phyloP scores from a whole-genome alignment of 352 stramenopile species.

The Pythium brassicae region DNA sequence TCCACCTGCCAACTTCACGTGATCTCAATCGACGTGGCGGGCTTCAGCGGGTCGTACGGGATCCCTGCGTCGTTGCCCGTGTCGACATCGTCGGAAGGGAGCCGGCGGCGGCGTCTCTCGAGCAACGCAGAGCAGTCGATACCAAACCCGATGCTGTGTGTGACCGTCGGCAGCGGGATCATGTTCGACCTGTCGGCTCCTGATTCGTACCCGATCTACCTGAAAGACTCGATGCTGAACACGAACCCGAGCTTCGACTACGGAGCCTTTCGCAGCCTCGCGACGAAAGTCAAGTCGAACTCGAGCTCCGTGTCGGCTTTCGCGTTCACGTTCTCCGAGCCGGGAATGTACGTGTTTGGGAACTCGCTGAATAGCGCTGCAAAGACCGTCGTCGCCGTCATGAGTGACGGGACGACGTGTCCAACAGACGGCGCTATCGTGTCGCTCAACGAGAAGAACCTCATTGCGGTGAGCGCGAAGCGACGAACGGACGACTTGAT shows the following conservation, averaged over 20 bases:
- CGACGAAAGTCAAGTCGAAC: conserved; percentile 57
- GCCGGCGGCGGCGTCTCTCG: conserved; percentile 15
- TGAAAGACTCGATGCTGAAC: conserved; percentile 95
- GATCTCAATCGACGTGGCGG: conserved; percentile 34
- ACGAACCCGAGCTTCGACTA: conserved; percentile 92
- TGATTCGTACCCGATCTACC: conserved; percentile 87
- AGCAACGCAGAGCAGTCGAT: conserved; percentile 26
- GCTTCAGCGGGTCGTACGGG: conserved; percentile 69
- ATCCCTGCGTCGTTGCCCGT: conserved; percentile 22
- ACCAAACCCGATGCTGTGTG: conserved; percentile 85
- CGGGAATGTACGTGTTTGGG: conserved; percentile 88
- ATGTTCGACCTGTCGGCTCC: conserved; percentile 85
- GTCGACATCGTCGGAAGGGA: background rate
- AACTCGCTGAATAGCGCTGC: conserved; percentile 66
- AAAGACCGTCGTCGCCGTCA: conserved; percentile 83
- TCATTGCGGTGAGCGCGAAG: conserved; percentile 82
- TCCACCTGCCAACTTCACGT: conserved; percentile 52
- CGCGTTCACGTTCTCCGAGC: conserved; percentile 80
- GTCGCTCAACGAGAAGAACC: conserved; percentile 78
- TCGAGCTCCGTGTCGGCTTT: conserved; percentile 64
- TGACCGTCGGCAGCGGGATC: conserved; percentile 73
- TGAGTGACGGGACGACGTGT: conserved; percentile 65
- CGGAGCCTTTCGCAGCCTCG: conserved; percentile 74
- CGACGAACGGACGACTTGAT: conserved; percentile 76
- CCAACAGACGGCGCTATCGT: conserved; percentile 81